A percentile compares a stretch with the other conserved stretches of the same genome.
phyloP scores from a whole-genome alignment of 2,329 filamentous ascomycete genomes.

The Apiospora saccharicola region DNA sequence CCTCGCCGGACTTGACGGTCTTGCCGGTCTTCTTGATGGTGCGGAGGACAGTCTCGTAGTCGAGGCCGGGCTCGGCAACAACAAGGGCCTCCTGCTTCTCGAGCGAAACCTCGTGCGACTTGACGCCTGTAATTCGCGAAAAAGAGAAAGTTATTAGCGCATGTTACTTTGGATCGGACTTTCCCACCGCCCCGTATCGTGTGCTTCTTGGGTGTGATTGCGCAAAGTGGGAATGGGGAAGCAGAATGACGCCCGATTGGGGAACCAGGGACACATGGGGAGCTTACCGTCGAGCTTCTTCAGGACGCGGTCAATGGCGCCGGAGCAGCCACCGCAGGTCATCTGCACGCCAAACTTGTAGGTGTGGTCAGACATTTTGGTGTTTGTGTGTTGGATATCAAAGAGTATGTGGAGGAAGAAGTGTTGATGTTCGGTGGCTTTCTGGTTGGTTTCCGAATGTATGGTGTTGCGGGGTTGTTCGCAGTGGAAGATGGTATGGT shows the following conservation, averaged over 20 bases:
- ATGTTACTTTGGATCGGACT: background rate
- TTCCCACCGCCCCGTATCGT: background rate
- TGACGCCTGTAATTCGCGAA: slow-evolving; percentile 69
- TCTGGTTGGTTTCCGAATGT: slow-evolving; percentile 15
- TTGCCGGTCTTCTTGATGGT: slow-evolving; percentile 97
- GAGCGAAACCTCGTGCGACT: slow-evolving; percentile 86
- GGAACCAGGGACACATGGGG: background rate
- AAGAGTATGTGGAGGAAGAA: background rate
- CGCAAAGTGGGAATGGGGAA: background rate
- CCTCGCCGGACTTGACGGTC: slow-evolving; percentile 80
- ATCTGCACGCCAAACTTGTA: slow-evolving; percentile 97
- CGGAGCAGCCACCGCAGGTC: slow-evolving; percentile 96
- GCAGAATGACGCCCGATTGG: slow-evolving; percentile 20
- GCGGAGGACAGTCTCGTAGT: slow-evolving; percentile 81
- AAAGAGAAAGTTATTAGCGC: background rate
- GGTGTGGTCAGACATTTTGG: slow-evolving; percentile 78
- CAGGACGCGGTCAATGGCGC: slow-evolving; percentile 89
- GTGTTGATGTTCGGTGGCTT: background rate
- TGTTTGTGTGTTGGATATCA: slow-evolving; percentile 16
- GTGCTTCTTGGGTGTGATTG: background rate
- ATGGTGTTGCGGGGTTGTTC: background rate
- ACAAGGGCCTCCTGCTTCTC: slow-evolving; percentile 85
- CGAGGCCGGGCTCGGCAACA: slow-evolving; percentile 70
- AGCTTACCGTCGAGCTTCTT: slow-evolving; percentile 86
- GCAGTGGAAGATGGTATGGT: background rate